phyloP scores from a whole-genome alignment of 2,329 filamentous ascomycete species.

The Chaetothyriales sp. region DNA sequence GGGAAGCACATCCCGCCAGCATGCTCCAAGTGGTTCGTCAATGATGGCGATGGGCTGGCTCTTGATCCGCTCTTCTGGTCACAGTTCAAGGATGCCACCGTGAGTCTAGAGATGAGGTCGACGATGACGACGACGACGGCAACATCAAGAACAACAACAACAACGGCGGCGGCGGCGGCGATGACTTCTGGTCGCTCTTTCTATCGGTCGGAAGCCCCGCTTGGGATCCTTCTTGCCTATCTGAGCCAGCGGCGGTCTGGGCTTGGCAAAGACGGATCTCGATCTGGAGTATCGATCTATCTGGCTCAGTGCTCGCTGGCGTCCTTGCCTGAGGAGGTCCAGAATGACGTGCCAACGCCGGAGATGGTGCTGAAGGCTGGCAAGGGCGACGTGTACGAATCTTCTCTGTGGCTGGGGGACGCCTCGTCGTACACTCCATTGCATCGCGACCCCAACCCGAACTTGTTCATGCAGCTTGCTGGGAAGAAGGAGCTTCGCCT shows the following conservation, averaged over 20 bases:
- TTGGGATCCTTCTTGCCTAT: conserved; percentile 52
- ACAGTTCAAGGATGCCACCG: conserved; percentile 34
- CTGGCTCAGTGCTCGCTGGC: conserved; percentile 67
- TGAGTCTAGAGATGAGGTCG: conserved; percentile 48
- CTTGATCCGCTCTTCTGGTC: conserved; percentile 13
- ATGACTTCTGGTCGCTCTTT: conserved; percentile 23
- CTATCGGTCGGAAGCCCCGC: conserved; percentile 33
- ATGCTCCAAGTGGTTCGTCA: conserved; percentile 45
- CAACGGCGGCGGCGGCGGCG: background rate
- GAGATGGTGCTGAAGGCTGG: conserved; percentile 48
- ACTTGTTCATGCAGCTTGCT: conserved; percentile 73
- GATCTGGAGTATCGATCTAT: conserved; percentile 42
- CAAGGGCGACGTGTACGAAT: conserved; percentile 72
- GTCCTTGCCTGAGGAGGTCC: conserved; percentile 51
- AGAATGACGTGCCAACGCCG: conserved; percentile 55
- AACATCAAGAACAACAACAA: background rate
- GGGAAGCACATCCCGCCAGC: conserved; percentile 39
- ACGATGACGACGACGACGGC: background rate
- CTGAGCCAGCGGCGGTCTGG: conserved; percentile 19
- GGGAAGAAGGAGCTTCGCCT: conserved; percentile 62
- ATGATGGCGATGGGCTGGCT: conserved; percentile 12
- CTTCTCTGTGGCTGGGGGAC: conserved; percentile 77
- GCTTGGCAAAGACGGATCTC: background rate
- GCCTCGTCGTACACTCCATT: conserved; percentile 81
- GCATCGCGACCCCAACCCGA: conserved; percentile 88